Evolutionary conservation across 2,329 filamentous ascomycete genomes (phyloP), one percentile per base, ranked within the genome.

Genomic region (Colletotrichum phormii): DNA sequence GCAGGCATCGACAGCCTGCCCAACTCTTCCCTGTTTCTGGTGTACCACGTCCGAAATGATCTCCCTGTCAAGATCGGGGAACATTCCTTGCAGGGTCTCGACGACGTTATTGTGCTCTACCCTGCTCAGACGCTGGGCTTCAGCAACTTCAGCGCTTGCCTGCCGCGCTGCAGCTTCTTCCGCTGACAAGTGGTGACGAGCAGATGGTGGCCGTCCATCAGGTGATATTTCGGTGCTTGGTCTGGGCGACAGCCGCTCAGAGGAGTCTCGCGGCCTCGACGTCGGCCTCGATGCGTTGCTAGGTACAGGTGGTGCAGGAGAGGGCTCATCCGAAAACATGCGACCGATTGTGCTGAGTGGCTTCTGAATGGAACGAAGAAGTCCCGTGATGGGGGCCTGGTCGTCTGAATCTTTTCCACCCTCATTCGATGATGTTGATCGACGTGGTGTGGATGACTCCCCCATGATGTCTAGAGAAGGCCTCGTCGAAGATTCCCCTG

Each of bases 21-120:
- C 94, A 78, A 97, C 94, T 82, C 94, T 95, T 80, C 97, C 97
- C 83, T 98, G 93, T 84, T 99, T 98, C 85, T 97, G 91, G 81
- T 96, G 92, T 31, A 99, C 97, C 53, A 99, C 97, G 84, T 99
- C 97, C 78, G 95, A 95, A 80, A 99, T 98, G 49, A 99, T 89
- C 61, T 99, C 97, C 78, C 91, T 91, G 81, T 99, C 97, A 63
- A 99, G 86, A 79, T 97, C 95, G 0, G 97, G 97, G 81, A 99
- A 99, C 97, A 99, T 99, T 77, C 95, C 93, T 60, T 94, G 92
- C 70, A 99, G 85, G 46, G 97, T 98, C 83, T 98, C 97, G 3
- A 98, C 96, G 8, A 99, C 92, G 77, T 95, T 96, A 66, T 90
- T 88, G 82, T 98, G 95, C 86, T 99, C 97, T 67, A 93, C 92